phyloP scores from a whole-genome alignment of 805 yeast genomes.

The Cyberlindnera euphorbiiphila region DNA sequence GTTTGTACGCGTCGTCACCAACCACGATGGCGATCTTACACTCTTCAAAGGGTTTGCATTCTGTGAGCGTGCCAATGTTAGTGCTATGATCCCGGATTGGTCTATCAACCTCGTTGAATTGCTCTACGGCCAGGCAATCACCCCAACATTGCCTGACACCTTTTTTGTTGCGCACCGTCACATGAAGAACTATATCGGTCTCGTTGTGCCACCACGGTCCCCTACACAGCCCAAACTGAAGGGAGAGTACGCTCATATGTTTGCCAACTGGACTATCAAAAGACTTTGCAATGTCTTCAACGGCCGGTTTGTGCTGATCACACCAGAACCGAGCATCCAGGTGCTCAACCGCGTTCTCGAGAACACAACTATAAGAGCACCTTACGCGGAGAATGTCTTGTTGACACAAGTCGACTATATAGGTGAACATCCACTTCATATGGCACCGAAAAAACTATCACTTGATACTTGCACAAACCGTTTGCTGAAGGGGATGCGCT shows the following conservation, averaged over 20 bases:
- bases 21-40: constrained; percentile 1
- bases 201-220: constrained; percentile 1
- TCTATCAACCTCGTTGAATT: constrained; percentile 11
- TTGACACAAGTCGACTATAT: constrained; percentile 3
- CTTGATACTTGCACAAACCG: constrained; percentile 3
- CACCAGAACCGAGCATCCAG: constrained; percentile 7
- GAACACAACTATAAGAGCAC: constrained; percentile 9
- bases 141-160: constrained; percentile 2
- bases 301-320: constrained; percentile 7
- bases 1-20: constrained; percentile 7
- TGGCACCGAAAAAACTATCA: constrained; percentile 1
- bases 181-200: constrained; percentile 7
- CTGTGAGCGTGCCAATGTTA: not conserved
- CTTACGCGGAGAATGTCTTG: not conserved
- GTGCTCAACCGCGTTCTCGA: constrained; percentile 5
- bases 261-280: constrained; percentile 5
- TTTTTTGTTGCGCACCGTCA: not conserved
- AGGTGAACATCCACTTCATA: constrained; percentile 1
- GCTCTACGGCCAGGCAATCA: constrained; percentile 1
- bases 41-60: constrained; percentile 3
- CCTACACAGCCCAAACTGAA: not conserved
- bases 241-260: constrained; percentile 1
- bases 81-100: constrained; percentile 4
- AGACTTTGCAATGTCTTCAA: constrained; percentile 5
- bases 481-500: constrained; percentile 2